Percentiles rank a stretch among this genome's conserved stretches.
Conservation (phyloP, 805 yeast genomes). For the Zygosaccharomyces pseudorouxii region DNA sequence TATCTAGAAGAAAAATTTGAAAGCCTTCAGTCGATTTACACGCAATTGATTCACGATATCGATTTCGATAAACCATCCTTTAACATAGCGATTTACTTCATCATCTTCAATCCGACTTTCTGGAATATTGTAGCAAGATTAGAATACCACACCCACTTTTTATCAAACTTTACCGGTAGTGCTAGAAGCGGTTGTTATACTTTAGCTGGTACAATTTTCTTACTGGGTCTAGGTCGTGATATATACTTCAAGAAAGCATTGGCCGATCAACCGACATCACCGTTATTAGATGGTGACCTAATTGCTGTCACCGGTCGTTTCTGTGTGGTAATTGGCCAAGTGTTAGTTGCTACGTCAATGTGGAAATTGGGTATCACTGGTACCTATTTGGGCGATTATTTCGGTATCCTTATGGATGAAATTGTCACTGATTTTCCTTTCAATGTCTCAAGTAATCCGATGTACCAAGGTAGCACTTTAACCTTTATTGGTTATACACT, state of each 20-base stretch:
- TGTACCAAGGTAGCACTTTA: conserved; percentile 91
- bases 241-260: conserved; percentile 68
- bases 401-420: conserved; percentile 88
- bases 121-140: conserved; percentile 92
- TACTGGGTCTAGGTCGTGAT: conserved; percentile 81
- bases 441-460: conserved; percentile 85
- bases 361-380: conserved; percentile 92
- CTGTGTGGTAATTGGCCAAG: conserved; percentile 64
- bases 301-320: conserved; percentile 50
- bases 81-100: conserved; percentile 52
- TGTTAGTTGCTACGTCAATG: conserved; percentile 82
- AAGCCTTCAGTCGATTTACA: conserved; percentile 11
- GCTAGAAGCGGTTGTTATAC: conserved; percentile 75
- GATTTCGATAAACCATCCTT: conserved; percentile 23
- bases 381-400: conserved; percentile 94
- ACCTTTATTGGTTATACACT: conserved; percentile 89
- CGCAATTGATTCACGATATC: conserved; percentile 13
- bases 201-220: conserved; percentile 77
- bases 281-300: conserved; percentile 41
- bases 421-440: conserved; percentile 93
- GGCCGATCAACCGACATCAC: conserved; percentile 61
- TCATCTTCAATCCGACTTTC: conserved; percentile 88
- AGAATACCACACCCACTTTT: conserved; percentile 71
- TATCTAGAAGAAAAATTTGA: conserved; percentile 2
- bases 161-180: conserved; percentile 72